Base-by-base conservation (phyloP, 805 yeast genomes). In the Kluyveromyces lactis region DNA sequence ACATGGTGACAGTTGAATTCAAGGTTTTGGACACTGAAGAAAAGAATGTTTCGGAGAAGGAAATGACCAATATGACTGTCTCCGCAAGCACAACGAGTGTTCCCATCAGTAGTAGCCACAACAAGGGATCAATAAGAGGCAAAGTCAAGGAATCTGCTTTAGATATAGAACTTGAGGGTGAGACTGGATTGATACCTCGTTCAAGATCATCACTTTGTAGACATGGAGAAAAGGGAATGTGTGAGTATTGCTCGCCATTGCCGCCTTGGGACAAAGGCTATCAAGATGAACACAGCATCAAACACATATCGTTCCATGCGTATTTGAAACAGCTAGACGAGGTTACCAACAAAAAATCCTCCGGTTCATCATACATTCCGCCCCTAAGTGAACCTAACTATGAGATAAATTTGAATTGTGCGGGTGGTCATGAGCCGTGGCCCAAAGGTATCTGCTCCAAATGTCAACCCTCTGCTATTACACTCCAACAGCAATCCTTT, bases 401-500 rank as follows among this genome's bases (percentile, higher is more conserved):
- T 56, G 62, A 66, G 39, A 85, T 90, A 23, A 65, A 77, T 46
- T 67, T 70, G 39, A 62, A 70, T 11, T 90, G 97, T 57, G 71
- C 69, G 0, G 70, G 76, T 31, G 95, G 95, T 0, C 98, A 90
- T 60, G 77, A 80, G 28, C 90, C 95, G 6, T 92, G 95, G 86
- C 97, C 98, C 1, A 72, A 67, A 38, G 96, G 97, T 1, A 87
- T 92, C 49, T 90, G 98, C 55, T 84, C 95, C 12, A 86, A 87
- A 60, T 90, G 98, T 63, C 97, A 90, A 61, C 97, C 98, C 1
- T 79, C 95, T 1, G 92, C 96, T 0, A 86, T 92, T 43, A 89
- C 97, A 0, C 68, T 92, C 45, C 95, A 83, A 60, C 87, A 79
- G 60, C 98, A 92, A 59, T 67, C 71, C 26, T 92, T 85, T 60